Evolutionary conservation across 2,329 filamentous ascomycete species (phyloP), one percentile per base, ranked within the genome.

Genomic region (Phialocephala subalpina): DNA sequence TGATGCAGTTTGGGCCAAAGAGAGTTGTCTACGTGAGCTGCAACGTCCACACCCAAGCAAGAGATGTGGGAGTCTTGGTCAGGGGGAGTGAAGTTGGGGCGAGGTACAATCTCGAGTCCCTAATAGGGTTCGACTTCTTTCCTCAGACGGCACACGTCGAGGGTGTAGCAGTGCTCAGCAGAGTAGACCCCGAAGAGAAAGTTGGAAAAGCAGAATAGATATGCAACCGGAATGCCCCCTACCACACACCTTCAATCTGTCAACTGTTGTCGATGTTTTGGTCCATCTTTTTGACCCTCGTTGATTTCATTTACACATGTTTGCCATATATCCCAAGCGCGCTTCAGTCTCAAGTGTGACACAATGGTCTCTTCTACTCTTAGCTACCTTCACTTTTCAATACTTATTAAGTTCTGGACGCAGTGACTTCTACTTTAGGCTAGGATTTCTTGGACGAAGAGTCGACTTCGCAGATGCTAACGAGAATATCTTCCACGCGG

Each of bases 81-180:
- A 85, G 90, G 40, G 94, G 94, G 0, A 80, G 87, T 74, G 77
- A 78, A 18, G 74, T 79, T 20, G 76, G 80, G 60, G 80, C 80
- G 25, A 80, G 84, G 68, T 99, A 97, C 79, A 88, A 90, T 78
- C 92, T 99, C 77, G 95, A 98, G 84, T 97, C 92, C 76, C 80
- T 99, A 56, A 85, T 91, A 57, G 96, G 95, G 0, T 98, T 98
- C 76, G 96, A 99, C 77, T 98, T 99, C 79, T 99, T 99, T 80
- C 96, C 96, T 14, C 95, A 98, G 80, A 91, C 89, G 22, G 84
- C 86, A 1, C 89, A 92, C 74, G 89, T 91, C 0, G 89, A 92
- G 76, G 88, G 89, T 55, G 87, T 91, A 47, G 88, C 87, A 4
- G 85, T 91, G 38, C 76, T 91, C 72, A 90, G 87, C 70, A 80